Evolutionary conservation across 331 rosid species (phyloP), one percentile per base, ranked within the genome.

Genomic region (Malus hybrid): DNA sequence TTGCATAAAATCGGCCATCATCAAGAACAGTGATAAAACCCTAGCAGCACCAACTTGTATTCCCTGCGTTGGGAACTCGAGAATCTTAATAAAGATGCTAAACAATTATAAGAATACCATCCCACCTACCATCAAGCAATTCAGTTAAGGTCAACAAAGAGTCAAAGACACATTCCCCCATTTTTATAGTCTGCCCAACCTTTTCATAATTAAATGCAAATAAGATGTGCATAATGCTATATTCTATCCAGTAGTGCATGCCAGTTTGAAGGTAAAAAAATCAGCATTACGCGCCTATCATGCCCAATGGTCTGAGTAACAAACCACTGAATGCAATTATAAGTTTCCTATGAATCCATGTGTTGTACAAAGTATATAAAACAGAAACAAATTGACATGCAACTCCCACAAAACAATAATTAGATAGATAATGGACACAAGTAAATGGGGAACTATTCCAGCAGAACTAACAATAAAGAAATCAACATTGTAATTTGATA

Each of bases 41-140:
- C 84, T 88, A 70, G 93, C 88, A 73, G 99, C 97, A 78, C 93
- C 90, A 34, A 86, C 70, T 86, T 94, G 99, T 76, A 91, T 89
- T 75, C 78, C 91, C 99, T 94, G 86, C 77, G 77, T 12, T 60
- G 78, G 77, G 46, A 84, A 72, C 75, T 78, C 29, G 69, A 63
- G 32, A 81, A 46, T 26, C 70, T 64, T 55, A 60, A 50, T 74
- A 76, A 79, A 80, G 53, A 66, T 82, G 73, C 46, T 53, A 22
- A 71, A 80, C 73, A 78, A 61, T 26, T 68, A 48, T 30, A 34
- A 72, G 66, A 62, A 63, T 68, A 88, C 30, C 7, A 52, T 66
- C 71, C 77, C 60, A 66, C 28, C 66, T 28, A 70, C 42, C 68
- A 6, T 62, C 44, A 6, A 63, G 8, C 66, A 44, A 42, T 10